These are phyloP conservation scores for Vigna mungo DNA, from an alignment of 306 rosid genomes.

Conservation along the genomic window DNA sequence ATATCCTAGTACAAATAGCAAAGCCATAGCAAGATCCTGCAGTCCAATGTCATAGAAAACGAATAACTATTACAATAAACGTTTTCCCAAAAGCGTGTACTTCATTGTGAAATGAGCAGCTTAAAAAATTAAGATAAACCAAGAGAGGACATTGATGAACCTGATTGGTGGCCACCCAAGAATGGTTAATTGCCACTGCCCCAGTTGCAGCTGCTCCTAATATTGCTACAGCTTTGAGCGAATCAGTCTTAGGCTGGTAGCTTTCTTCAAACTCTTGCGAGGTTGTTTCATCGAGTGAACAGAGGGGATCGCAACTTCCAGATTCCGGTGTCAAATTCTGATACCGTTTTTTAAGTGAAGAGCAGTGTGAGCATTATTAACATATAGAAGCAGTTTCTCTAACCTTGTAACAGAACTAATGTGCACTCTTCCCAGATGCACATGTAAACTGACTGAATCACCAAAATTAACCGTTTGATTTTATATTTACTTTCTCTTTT, in stretches of 20 bases:
- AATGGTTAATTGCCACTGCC: constrained; percentile 82
- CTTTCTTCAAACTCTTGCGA: constrained; percentile 67
- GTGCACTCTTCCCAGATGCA: neutral
- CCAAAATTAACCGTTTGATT: constrained; percentile 32
- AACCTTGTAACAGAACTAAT: constrained; percentile 26
- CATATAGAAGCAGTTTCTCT: constrained; percentile 6
- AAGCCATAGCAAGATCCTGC: constrained; percentile 94
- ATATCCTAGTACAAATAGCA: constrained; percentile 90
- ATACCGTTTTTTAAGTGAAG: constrained; percentile 45
- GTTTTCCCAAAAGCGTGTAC: constrained; percentile 4
- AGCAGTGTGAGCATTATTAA: constrained; percentile 35
- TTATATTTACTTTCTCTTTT: neutral
- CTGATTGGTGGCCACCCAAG: constrained; percentile 98
- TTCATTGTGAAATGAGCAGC: constrained; percentile 20
- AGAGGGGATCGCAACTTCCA: constrained; percentile 79
- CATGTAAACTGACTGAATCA: constrained; percentile 21
- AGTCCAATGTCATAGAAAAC: constrained; percentile 28
- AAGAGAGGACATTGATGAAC: constrained; percentile 48
- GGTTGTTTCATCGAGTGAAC: constrained; percentile 79
- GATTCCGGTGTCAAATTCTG: constrained; percentile 65
- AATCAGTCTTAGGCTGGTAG: constrained; percentile 85
- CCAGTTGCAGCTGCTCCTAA: constrained; percentile 76
- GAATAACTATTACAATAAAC: constrained; percentile 16
- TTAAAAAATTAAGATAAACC: constrained; percentile 15
- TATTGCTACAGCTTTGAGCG: constrained; percentile 82